These are phyloP conservation scores for Psilocybe cyanescens DNA, from an alignment of 768 basidiomycete genomes.

Conservation along the genomic window DNA sequence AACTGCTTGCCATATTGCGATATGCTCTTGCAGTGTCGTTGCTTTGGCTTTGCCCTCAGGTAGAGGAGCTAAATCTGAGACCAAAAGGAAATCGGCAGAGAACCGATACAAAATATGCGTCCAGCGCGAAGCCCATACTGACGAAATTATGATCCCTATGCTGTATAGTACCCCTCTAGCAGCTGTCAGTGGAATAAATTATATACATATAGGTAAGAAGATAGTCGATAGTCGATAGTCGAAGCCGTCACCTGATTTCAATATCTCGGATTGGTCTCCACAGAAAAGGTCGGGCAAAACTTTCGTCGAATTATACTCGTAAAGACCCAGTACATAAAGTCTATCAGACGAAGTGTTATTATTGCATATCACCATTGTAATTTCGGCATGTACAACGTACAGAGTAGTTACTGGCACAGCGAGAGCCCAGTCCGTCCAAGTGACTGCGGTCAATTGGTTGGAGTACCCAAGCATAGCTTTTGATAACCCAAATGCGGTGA, in stretches of 20 bases:
- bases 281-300: background rate
- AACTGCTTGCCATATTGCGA: too few relatives aligned
- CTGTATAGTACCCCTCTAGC: background rate
- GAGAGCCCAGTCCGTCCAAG: slow-evolving; percentile 12
- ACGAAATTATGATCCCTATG: background rate
- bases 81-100: too few relatives aligned
- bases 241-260: background rate
- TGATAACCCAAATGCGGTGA: slow-evolving; percentile 6
- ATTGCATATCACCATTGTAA: background rate
- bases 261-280: background rate
- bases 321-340: slow-evolving; percentile 5
- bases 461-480: slow-evolving; percentile 13
- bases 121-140: background rate
- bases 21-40: too few relatives aligned
- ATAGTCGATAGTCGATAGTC: too few relatives aligned
- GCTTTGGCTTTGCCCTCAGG: too few relatives aligned
- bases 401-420: slow-evolving; percentile 8
- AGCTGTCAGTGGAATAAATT: background rate
- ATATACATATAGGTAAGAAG: background rate
- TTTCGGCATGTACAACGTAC: background rate
- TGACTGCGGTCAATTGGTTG: background rate
- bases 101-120: too few relatives aligned
- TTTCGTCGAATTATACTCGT: slow-evolving; percentile 3
- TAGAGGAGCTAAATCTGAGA: too few relatives aligned
- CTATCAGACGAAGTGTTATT: background rate